Evolutionary conservation across 2,329 filamentous ascomycete genomes (phyloP).

Genomic region (Coniochaeta sp.): DNA sequence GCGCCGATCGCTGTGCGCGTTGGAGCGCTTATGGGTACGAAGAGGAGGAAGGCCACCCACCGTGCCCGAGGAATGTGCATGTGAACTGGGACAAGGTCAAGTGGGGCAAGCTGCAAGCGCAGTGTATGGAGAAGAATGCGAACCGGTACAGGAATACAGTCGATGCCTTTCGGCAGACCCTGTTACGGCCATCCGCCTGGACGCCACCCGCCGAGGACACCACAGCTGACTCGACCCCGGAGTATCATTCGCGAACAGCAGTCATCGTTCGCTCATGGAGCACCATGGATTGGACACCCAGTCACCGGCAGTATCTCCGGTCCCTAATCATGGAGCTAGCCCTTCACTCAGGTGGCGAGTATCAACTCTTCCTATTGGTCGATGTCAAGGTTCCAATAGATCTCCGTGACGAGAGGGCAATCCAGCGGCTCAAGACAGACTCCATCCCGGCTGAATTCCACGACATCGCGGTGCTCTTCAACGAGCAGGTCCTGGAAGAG

Average conservation of each 20-base stretch:
- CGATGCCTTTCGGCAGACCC: not conserved
- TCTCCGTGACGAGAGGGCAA: constrained; percentile 50
- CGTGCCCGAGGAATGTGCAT: not conserved
- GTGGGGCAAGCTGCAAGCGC: constrained; percentile 62
- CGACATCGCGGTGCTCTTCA: constrained; percentile 65
- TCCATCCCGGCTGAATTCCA: constrained; percentile 35
- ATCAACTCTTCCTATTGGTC: constrained; percentile 69
- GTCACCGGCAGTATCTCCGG: constrained; percentile 69
- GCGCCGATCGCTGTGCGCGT: not conserved
- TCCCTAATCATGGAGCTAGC: constrained; percentile 69
- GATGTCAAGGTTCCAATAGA: constrained; percentile 59
- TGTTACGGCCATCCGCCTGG: not conserved
- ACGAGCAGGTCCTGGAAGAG: constrained; percentile 62
- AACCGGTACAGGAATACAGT: constrained; percentile 39
- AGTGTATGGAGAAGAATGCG: constrained; percentile 58
- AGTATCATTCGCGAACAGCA: not conserved
- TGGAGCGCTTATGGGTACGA: not conserved
- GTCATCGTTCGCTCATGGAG: constrained; percentile 62
- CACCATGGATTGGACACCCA: constrained; percentile 65
- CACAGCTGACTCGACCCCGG: not conserved
- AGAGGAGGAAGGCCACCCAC: not conserved
- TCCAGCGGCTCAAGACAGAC: constrained; percentile 48
- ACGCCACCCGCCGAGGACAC: not conserved
- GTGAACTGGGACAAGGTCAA: constrained; percentile 54
- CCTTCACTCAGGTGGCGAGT: constrained; percentile 68